Evolutionary conservation across 2,329 filamentous ascomycete genomes (phyloP), one percentile per base, ranked within the genome.

Genomic region (Stagonosporopsis tanaceti): DNA sequence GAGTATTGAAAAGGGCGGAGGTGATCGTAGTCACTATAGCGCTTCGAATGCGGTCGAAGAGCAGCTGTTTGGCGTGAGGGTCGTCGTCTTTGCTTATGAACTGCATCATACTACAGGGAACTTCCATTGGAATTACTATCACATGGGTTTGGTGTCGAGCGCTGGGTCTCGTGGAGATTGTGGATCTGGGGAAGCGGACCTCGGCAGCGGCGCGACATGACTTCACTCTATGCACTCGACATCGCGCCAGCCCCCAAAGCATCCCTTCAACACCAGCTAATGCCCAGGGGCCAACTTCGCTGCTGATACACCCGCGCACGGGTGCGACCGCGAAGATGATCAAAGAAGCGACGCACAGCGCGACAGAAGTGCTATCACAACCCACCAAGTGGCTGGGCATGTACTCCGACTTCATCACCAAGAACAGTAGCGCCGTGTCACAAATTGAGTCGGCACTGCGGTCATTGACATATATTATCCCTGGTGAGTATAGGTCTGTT

Each of bases 401-500:
- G 79, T 96, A 96, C 78, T 87, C 88, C 70, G 89, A 95, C 64
- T 97, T 98, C 79, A 94, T 99, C 80, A 90, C 91, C 61, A 95
- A 94, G 80, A 99, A 99, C 76, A 89, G 93, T 60, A 90, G 92
- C 71, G 92, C 96, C 58, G 93, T 99, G 50, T 92, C 92, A 47
- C 93, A 97, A 80, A 94, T 99, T 62, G 95, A 99, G 81, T 96
- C 92, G 62, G 92, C 93, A 14, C 81, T 99, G 72, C 88, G 95
- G 37, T 97, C 93, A 27, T 80, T 99, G 64, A 97, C 94, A 45
- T 99, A 99, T 76, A 93, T 99, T 64, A 95, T 98, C 47, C 95
- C 94, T 56, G 93, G 90, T 88, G 74, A 54, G 24, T 9, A 8
- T 17, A 2, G 28, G 3, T 6, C 3, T 1, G n/a, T 6, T n/a